A percentile compares a stretch with the other conserved stretches of the same genome.
Evolutionary conservation across 441 rosid genomes (phyloP).

Genomic region (Adansonia madagascariensis): DNA sequence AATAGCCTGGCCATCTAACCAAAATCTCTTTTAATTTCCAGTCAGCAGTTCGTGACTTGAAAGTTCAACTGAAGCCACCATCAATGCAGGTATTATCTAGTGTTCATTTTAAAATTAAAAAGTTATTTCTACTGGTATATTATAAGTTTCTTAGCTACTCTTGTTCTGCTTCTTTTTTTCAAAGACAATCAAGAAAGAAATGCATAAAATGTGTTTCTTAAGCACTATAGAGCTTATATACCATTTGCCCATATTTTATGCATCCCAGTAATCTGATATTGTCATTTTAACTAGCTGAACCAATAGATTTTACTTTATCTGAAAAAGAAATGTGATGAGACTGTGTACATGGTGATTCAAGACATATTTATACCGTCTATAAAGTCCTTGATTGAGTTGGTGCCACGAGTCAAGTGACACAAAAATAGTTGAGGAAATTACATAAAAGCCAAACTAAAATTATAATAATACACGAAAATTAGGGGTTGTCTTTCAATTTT

Average conservation of each 20-base stretch:
- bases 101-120: background rate
- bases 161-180: background rate
- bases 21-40: conserved; percentile 43
- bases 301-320: background rate
- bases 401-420: background rate
- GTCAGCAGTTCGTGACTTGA: conserved; percentile 96
- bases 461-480: background rate
- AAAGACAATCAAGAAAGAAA: background rate
- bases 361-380: background rate
- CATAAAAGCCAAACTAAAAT: background rate
- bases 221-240: background rate
- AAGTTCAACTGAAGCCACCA: conserved; percentile 94
- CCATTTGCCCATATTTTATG: background rate
- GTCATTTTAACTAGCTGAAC: conserved; percentile 5
- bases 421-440: background rate
- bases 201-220: background rate
- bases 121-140: conserved; percentile 1
- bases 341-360: background rate
- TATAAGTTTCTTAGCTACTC: background rate
- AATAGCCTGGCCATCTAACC: conserved; percentile 25
- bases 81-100: conserved; percentile 86
- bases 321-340: background rate
- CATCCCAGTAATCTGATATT: background rate
- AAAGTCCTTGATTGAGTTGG: background rate
- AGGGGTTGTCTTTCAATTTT: background rate